Percentiles rank a stretch among this genome's conserved stretches.
Evolutionary conservation across 1,139 yeast genomes (phyloP).

Genomic region (Casaregolazyma lundiana): DNA sequence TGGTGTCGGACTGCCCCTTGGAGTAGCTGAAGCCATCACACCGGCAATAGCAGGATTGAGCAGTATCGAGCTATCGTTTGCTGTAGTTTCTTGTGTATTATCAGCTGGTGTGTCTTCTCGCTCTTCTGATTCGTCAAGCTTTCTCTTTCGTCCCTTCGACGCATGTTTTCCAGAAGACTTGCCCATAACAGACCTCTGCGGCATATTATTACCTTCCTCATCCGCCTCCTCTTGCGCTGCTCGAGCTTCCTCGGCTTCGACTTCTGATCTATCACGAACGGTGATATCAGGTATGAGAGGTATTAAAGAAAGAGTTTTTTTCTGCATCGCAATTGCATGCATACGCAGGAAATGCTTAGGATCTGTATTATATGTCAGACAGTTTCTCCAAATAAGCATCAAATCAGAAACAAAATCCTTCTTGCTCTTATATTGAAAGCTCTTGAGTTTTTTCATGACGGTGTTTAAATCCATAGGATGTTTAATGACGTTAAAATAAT

Average conservation of each 20-base stretch:
- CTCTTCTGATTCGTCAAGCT: slow-evolving; percentile 26
- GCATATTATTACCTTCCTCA: slow-evolving; percentile 22
- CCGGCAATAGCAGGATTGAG: slow-evolving; percentile 11
- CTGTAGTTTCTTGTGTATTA: slow-evolving; percentile 15
- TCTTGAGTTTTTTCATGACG: slow-evolving; percentile 81
- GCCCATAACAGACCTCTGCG: slow-evolving; percentile 19
- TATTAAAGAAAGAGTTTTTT: slow-evolving; percentile 66
- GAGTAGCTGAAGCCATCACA: slow-evolving; percentile 9
- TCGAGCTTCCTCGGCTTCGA: slow-evolving; percentile 74
- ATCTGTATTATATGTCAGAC: slow-evolving; percentile 88
- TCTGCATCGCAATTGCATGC: slow-evolving; percentile 96
- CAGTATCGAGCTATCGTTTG: slow-evolving; percentile 12
- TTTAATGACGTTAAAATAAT: slow-evolving; percentile 83
- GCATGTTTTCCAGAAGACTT: slow-evolving; percentile 22
- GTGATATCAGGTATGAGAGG: slow-evolving; percentile 88
- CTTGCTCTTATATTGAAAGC: slow-evolving; percentile 75
- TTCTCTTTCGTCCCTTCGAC: slow-evolving; percentile 27
- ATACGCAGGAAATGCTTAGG: slow-evolving; percentile 88
- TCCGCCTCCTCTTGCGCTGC: slow-evolving; percentile 34
- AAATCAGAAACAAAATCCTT: slow-evolving; percentile 88
- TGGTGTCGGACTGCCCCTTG: slow-evolving; percentile 7
- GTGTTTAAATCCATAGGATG: slow-evolving; percentile 97
- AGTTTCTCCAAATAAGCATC: slow-evolving; percentile 93
- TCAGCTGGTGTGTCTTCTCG: slow-evolving; percentile 18
- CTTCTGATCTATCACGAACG: slow-evolving; percentile 74